Base-by-base conservation (phyloP, 257 asterid genomes). In the Gardenia jasminoides region DNA sequence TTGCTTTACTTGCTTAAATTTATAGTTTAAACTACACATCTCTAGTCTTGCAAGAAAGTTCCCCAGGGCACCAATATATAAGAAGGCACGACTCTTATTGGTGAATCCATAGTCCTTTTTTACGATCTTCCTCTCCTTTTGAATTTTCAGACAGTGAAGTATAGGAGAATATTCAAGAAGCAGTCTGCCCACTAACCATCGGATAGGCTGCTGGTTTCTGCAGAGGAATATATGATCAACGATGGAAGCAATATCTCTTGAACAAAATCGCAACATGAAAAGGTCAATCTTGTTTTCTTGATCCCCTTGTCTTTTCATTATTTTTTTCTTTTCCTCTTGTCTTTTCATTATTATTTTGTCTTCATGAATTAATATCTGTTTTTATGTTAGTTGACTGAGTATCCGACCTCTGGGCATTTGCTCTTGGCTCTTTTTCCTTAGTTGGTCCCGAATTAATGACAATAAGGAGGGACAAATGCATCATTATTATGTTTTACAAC, bases 251-350 rank as follows among this genome's bases (percentile, higher is more conserved):
- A 4, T 44, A 71, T 10, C 10, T 26, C 48, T 62, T n/a, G 72
- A n/a, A 65, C 64, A 48, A 6, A 75, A 79, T 36, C 52, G 78
- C 64, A 64, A 50, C 74, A 65, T 39, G 19, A 73, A 64, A 79
- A 79, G 82, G 82, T 79, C 24, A 47, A 31, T 44, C 7, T 20
- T 58, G 8, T 12, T 50, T 54, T 6, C 10, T 16, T 28, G 2
- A 17, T 28, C 26, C 33, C 33, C 2, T 4, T 47, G 13, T 47
- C 15, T 47, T 9, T 9, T 47, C 3, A 13, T 9, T 13, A 47
- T n/a, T n/a, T n/a, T 12, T 50, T 54, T 6, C 10, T 16, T 28
- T 7, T n/a, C n/a, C n/a, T n/a, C 11, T 22, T 5, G 24, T 7
- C 39, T 24, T 24, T 20, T 11, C 41, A 58, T 12, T 41, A 22